Evolutionary conservation across 306 rosid species (phyloP).

Genomic region (Potentilla sterilis): DNA sequence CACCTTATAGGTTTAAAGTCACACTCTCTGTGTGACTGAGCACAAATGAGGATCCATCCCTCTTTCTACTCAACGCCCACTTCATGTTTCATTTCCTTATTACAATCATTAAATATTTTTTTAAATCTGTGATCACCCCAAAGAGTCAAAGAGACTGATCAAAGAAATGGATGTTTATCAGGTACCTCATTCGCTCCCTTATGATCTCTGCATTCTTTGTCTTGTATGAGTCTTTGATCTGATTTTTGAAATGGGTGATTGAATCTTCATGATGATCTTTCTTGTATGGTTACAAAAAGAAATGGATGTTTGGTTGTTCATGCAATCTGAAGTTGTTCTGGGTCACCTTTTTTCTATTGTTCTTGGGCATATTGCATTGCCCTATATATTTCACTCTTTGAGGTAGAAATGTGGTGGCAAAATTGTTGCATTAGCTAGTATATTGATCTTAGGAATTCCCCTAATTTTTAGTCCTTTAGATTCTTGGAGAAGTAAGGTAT

Average conservation of each 20-base stretch:
- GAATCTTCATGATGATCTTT: neutral
- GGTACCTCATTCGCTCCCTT: conserved; percentile 14
- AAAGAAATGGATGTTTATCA: neutral
- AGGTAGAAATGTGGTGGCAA: neutral
- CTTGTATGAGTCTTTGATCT: neutral
- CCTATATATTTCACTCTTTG: neutral
- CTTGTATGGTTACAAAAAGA: neutral
- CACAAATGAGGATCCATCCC: neutral
- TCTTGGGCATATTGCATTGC: neutral
- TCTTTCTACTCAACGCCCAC: neutral
- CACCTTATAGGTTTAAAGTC: neutral
- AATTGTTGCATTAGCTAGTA: neutral
- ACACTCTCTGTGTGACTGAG: neutral
- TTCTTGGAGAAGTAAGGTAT: neutral
- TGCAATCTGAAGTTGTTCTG: neutral
- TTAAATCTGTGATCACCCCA: neutral
- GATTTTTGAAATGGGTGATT: conserved; percentile 7
- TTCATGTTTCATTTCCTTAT: neutral
- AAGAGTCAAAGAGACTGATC: conserved; percentile 5
- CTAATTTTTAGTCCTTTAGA: neutral
- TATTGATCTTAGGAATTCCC: neutral
- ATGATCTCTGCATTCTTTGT: neutral
- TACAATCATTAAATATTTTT: neutral
- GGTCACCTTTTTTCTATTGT: neutral
- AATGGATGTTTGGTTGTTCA: neutral